Percentiles rank a stretch among this genome's conserved stretches.
Evolutionary conservation across 2,329 filamentous ascomycete genomes (phyloP).

Genomic region (Talaromyces sp.): DNA sequence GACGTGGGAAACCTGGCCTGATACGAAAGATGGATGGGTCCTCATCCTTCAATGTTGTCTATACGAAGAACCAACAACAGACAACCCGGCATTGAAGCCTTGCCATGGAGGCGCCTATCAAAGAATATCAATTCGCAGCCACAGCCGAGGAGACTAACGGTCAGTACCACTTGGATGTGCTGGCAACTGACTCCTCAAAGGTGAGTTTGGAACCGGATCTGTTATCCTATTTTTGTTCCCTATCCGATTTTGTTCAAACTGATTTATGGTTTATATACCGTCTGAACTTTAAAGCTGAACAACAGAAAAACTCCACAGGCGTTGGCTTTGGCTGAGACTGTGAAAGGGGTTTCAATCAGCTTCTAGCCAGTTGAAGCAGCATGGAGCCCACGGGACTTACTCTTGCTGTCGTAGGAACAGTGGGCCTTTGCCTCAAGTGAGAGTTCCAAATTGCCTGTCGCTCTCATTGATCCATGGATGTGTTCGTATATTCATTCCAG

Average conservation of each 20-base stretch:
- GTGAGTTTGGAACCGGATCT: background rate
- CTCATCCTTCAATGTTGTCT: background rate
- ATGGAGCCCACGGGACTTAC: background rate
- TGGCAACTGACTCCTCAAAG: background rate
- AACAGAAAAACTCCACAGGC: background rate
- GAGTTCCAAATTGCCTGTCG: background rate
- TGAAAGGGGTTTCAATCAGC: background rate
- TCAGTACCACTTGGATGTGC: background rate
- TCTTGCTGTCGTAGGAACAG: background rate
- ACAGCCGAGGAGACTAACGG: background rate
- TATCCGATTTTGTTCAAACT: background rate
- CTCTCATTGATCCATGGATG: background rate
- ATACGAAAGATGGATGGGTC: background rate
- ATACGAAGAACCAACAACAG: background rate
- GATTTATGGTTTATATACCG: background rate
- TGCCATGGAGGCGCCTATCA: background rate
- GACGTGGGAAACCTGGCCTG: background rate
- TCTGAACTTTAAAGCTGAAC: background rate
- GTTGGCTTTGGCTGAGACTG: background rate
- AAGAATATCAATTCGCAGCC: background rate
- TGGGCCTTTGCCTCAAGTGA: background rate
- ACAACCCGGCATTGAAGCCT: background rate
- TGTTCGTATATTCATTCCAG: background rate
- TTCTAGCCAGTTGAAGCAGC: background rate
- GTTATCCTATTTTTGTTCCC: background rate